Percentiles rank a stretch among this genome's conserved stretches.
Conservation (phyloP, 305 asterid genomes). For the Fraxinus nigra region DNA sequence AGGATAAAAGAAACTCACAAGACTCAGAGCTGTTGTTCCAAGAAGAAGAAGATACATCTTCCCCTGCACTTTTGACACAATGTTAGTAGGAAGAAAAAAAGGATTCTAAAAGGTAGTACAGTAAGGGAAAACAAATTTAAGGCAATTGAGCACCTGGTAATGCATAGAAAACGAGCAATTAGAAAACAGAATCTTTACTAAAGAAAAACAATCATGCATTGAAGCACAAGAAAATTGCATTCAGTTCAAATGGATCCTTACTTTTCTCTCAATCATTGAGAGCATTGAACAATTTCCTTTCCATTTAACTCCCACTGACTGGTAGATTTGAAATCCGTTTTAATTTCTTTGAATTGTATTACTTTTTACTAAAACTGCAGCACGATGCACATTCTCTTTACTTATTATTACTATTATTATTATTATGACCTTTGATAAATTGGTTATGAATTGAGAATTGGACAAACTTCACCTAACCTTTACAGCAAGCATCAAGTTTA, state of each 20-base stretch:
- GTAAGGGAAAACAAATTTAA: background rate
- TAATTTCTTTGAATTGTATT: background rate
- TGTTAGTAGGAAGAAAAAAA: background rate
- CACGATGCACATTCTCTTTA: background rate
- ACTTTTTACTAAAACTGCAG: background rate
- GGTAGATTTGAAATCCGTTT: background rate
- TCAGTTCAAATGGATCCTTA: background rate
- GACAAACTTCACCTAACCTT: background rate
- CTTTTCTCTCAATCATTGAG: background rate
- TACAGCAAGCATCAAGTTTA: background rate
- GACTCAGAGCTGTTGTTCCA: constrained; percentile 96
- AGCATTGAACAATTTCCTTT: background rate
- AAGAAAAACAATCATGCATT: background rate
- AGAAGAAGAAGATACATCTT: constrained; percentile 94
- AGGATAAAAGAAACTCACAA: constrained; percentile 47
- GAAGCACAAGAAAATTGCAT: background rate
- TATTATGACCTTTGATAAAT: background rate
- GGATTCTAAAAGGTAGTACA: background rate
- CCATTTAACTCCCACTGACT: background rate
- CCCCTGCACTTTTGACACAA: constrained; percentile 48
- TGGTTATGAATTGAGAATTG: background rate
- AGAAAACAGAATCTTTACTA: constrained; percentile 10
- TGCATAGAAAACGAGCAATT: background rate
- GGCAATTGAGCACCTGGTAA: background rate
- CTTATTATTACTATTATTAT: background rate